Evolutionary conservation across 2,329 filamentous ascomycete species (phyloP), one percentile per base, ranked within the genome.

Genomic region (Apiospora malaysiana): DNA sequence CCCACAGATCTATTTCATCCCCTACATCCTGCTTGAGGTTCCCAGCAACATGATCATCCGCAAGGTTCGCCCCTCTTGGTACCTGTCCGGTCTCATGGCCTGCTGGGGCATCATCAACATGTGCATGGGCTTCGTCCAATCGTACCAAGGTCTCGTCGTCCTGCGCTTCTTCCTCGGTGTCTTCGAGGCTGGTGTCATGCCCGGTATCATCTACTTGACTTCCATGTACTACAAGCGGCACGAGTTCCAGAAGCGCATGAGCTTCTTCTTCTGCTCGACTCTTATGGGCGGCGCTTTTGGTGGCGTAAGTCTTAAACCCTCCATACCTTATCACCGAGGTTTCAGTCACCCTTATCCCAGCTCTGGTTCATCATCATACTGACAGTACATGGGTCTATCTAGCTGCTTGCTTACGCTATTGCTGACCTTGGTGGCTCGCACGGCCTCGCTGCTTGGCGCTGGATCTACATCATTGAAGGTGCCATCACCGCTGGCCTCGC

Each of bases 151-250:
- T 2, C 78, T 87, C 1, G 76, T 86, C 18, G 81, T 76, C 0
- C 79, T 84, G 12, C 83, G 84, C 0, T 81, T 86, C 43, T 77
- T 86, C 14, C 78, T 87, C 8, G 85, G 85, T 1, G 76, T 81
- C 1, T 81, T 85, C 18, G 85, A 86, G 73, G 83, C 83, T 1
- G 85, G 85, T 3, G 77, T 86, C 4, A 81, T 86, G 67, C 85
- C 85, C 0, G 83, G 81, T 14, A 82, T 83, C 71, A 80, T 85
- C 42, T 85, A 85, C 75, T 76, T 86, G 32, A 83, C 83, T 0
- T 84, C 83, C 23, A 83, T 83, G 76, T 87, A 85, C 76, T 87
- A 88, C 76, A 83, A 82, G 70, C 79, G 84, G 37, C 81, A 84
- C 72, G 85, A 87, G 75, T 82, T 85, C 47, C 85, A 87, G 75